Base-by-base conservation (phyloP, 805 yeast genomes). In the Candida nemodendra region DNA sequence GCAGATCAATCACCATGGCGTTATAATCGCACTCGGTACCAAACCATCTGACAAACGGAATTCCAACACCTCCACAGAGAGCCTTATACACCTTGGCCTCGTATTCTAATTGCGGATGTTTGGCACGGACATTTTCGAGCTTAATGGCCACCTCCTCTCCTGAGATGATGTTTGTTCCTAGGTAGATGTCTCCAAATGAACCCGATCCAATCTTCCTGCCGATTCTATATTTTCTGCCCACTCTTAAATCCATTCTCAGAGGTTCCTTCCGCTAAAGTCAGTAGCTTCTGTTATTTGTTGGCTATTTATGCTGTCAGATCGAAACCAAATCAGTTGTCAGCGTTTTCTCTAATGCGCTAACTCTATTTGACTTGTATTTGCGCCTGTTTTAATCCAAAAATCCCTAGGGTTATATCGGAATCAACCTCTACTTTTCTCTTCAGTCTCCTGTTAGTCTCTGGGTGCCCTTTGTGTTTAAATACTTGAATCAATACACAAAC, bases 91-190 rank as follows among this genome's bases (percentile, higher is more conserved):
- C 98, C 51, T 95, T 81, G 12, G 97, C 96, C 65, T 91, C 99
- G 61, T 91, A 93, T 57, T 91, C 97, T 50, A 91, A 74, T 66
- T 91, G 99, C 1, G 99, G 98, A 61, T 93, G 98, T 58, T 88
- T 86, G 2, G 98, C 96, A 41, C 83, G 74, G 37, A 85, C 79
- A 47, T 85, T 82, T 61, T 91, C 99, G 46, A 91, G 72, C 63
- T 91, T 91, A 71, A 91, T 91, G 50, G 98, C 99, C 37, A 93
- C 97, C 63, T 91, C 96, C 64, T 93, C 98, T 28, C 98, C 97
- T 28, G 95, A 84, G 33, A 91, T 87, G 62, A 93, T 79, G 66
- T 91, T 93, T 18, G 95, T 87, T 9, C 96, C 86, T 48, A 89
- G 74, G 64, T 93, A 93, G 53, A 91, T 93, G 61, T 93, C 99